Evolutionary conservation across 306 rosid species (phyloP).

Genomic region (Vicia sativa): DNA sequence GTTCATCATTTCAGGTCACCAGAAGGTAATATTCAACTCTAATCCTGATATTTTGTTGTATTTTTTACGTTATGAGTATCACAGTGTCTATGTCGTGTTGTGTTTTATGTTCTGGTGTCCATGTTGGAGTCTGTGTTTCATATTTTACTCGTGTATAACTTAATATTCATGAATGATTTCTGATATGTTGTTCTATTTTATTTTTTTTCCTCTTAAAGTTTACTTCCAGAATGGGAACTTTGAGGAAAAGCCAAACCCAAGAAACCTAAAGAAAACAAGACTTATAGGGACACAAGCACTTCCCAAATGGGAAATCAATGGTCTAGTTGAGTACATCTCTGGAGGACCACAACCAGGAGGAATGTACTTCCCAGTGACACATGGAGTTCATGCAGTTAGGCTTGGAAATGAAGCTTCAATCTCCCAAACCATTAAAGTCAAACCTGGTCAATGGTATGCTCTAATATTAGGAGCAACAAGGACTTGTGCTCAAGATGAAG

Average conservation of each 20-base stretch:
- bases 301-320: constrained; percentile 85
- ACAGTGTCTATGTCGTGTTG: no score
- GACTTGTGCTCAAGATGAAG: constrained; percentile 95
- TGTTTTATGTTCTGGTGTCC: no score
- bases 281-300: constrained; percentile 66
- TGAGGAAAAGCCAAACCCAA: constrained; percentile 65
- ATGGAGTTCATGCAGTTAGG: constrained; percentile 92
- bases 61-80: no score
- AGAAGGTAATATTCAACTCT: constrained; percentile 55
- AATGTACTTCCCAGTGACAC: constrained; percentile 76
- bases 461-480: constrained; percentile 86
- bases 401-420: constrained; percentile 92
- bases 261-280: constrained; percentile 57
- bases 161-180: background rate
- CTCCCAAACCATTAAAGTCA: constrained; percentile 70
- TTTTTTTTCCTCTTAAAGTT: constrained; percentile 39
- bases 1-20: constrained; percentile 28
- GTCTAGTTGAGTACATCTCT: constrained; percentile 79
- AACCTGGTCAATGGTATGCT: constrained; percentile 65
- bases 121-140: no score
- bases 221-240: constrained; percentile 80
- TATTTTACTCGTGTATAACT: background rate
- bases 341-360: constrained; percentile 98
- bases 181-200: background rate
- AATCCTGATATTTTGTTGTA: background rate